Evolutionary conservation across 768 basidiomycete genomes (phyloP).

Genomic region (Pulveroboletus frians): DNA sequence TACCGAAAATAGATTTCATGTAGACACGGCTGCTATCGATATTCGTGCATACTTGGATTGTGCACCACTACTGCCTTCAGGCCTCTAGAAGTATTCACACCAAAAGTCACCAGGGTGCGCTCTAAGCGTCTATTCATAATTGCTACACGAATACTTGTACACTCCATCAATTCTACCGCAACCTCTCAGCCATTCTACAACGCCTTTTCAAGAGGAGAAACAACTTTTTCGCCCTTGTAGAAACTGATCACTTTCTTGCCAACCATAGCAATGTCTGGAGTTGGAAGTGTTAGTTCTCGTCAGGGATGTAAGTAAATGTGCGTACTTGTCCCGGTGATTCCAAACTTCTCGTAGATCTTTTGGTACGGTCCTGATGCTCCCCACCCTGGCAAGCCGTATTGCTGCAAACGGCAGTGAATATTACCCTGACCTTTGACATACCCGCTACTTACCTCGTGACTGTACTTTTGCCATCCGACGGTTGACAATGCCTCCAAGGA

Average conservation of each 20-base stretch:
- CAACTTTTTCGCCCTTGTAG: slow-evolving; percentile 70
- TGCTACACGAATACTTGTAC: slow-evolving; percentile 6
- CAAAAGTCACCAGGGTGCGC: too few species aligned
- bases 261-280: slow-evolving; percentile 65
- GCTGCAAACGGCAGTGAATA: slow-evolving; percentile 33
- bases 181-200: slow-evolving; percentile 31
- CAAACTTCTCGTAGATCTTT: slow-evolving; percentile 89
- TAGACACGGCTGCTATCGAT: slow-evolving; percentile 23
- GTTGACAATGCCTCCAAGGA: slow-evolving; percentile 84
- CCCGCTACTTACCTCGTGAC: slow-evolving; percentile 58
- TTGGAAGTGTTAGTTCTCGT: slow-evolving; percentile 5
- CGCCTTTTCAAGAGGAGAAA: slow-evolving; percentile 78
- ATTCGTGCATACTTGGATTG: slow-evolving; percentile 7
- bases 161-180: slow-evolving; percentile 8
- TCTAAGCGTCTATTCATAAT: slow-evolving; percentile 9
- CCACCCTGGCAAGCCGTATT: slow-evolving; percentile 71
- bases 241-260: slow-evolving; percentile 84
- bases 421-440: neutral
- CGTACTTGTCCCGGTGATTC: slow-evolving; percentile 71
- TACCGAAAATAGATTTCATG: slow-evolving; percentile 54
- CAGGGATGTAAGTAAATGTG: slow-evolving; percentile 12
- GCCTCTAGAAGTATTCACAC: too few species aligned
- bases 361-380: slow-evolving; percentile 88
- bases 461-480: slow-evolving; percentile 84
- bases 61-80: neutral